A percentile compares a stretch with the other conserved stretches of the same genome.
Evolutionary conservation across 1,284 basidiomycete species (phyloP).

Genomic region (Phylloboletellus chloephorus): DNA sequence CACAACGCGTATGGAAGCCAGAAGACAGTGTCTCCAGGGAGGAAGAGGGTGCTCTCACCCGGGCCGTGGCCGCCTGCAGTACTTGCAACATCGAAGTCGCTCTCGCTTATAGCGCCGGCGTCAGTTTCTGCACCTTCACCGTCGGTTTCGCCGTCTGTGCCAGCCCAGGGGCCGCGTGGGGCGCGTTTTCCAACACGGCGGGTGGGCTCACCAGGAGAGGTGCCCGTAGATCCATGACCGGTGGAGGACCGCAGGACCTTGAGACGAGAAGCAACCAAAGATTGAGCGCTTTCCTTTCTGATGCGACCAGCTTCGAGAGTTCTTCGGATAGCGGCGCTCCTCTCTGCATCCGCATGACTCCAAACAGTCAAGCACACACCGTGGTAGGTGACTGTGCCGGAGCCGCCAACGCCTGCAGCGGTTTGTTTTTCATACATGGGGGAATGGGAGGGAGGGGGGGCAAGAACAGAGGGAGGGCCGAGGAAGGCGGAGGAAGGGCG

Average conservation of each 20-base stretch:
- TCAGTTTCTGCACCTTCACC: slow-evolving; percentile 61
- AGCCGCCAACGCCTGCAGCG: slow-evolving; percentile 32
- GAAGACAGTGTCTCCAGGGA: slow-evolving; percentile 84
- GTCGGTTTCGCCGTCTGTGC: slow-evolving; percentile 68
- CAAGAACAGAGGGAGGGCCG: slow-evolving; percentile 57
- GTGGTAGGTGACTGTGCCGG: slow-evolving; percentile 67
- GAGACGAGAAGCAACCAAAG: slow-evolving; percentile 58
- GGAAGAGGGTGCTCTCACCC: slow-evolving; percentile 79
- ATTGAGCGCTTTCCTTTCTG: slow-evolving; percentile 74
- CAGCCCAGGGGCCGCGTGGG: slow-evolving; percentile 63
- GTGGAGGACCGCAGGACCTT: slow-evolving; percentile 57
- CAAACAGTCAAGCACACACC: slow-evolving; percentile 90
- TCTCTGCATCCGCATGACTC: slow-evolving; percentile 87
- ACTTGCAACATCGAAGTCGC: slow-evolving; percentile 74
- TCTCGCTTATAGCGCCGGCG: slow-evolving; percentile 71
- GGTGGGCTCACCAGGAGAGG: slow-evolving; percentile 51
- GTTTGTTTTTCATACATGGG: slow-evolving; percentile 38
- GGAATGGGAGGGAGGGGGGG: slow-evolving; percentile 39
- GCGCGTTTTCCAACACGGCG: slow-evolving; percentile 51
- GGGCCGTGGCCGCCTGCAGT: slow-evolving; percentile 67
- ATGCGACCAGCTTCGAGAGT: slow-evolving; percentile 72
- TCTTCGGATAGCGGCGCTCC: slow-evolving; percentile 74
- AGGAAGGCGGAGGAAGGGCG: slow-evolving; percentile 70
- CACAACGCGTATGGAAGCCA: slow-evolving; percentile 91
- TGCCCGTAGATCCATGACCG: slow-evolving; percentile 22